These are phyloP conservation scores for Neonectria sp. DNA, from an alignment of 2,329 filamentous ascomycete genomes.

Conservation along the genomic window DNA sequence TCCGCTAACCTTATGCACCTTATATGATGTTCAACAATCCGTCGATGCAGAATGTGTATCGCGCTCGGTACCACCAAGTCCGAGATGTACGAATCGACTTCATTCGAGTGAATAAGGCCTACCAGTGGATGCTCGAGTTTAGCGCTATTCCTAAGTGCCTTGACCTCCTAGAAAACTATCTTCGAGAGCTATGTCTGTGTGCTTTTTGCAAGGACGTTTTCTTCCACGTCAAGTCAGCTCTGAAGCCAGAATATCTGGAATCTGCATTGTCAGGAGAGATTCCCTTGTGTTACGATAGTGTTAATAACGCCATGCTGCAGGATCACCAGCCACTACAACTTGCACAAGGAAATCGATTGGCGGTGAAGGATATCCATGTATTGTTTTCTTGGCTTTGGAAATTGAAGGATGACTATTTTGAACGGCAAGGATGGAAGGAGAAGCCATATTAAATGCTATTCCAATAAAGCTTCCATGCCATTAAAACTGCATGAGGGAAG, in stretches of 20 bases:
- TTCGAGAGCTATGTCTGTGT: conserved; percentile 9
- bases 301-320: too few relatives aligned
- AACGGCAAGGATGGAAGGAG: conserved; percentile 7
- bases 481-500: too few relatives aligned
- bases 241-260: not conserved
- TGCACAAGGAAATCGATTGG: not conserved
- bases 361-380: not conserved
- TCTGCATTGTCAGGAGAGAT: conserved; percentile 9
- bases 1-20: conserved; percentile 1
- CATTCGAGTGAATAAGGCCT: conserved; percentile 8
- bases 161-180: conserved; percentile 8
- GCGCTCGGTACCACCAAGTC: conserved; percentile 13
- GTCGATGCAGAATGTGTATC: conserved; percentile 9
- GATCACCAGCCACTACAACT: too few relatives aligned
- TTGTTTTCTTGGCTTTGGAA: not conserved
- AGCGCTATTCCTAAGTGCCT: conserved; percentile 6
- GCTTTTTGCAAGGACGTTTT: conserved; percentile 20
- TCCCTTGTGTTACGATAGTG: conserved; percentile 12
- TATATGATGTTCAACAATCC: conserved; percentile 22
- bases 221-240: conserved; percentile 7
- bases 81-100: conserved; percentile 9
- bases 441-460: too few relatives aligned
- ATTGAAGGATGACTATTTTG: conserved; percentile 3
- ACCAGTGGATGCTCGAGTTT: conserved; percentile 16
- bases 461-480: too few relatives aligned